Percentiles rank a stretch among this genome's conserved stretches.
Evolutionary conservation across 2,329 filamentous ascomycete species (phyloP).

Genomic region (Fusarium pseudoanthophilum): DNA sequence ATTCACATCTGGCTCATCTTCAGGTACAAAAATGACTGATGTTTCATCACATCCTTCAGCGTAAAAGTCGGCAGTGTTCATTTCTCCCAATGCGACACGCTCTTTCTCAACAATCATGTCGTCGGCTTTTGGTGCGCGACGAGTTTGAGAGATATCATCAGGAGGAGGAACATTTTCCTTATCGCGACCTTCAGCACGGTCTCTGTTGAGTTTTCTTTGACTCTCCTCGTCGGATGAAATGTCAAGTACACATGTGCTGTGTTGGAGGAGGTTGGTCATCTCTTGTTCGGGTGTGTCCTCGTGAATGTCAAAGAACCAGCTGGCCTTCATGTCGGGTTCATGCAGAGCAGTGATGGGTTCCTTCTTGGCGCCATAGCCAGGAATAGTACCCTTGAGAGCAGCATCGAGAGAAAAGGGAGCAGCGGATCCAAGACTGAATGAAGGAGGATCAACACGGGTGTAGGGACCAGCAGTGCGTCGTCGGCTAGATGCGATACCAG

Average conservation of each 20-base stretch:
- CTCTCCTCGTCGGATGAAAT: conserved; percentile 89
- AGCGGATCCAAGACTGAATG: conserved; percentile 63
- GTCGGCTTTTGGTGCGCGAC: conserved; percentile 52
- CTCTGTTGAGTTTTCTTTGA: conserved; percentile 62
- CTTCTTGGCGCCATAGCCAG: conserved; percentile 62
- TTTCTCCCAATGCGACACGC: conserved; percentile 73
- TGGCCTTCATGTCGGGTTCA: conserved; percentile 65
- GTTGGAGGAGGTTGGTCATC: conserved; percentile 91
- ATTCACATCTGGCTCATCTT: conserved; percentile 56
- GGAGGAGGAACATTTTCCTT: conserved; percentile 94
- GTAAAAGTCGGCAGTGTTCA: conserved; percentile 75
- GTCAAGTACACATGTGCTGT: conserved; percentile 86
- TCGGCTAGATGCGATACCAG: conserved; percentile 74
- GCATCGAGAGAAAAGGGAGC: conserved; percentile 87
- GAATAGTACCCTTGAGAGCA: conserved; percentile 80
- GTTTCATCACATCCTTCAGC: conserved; percentile 71
- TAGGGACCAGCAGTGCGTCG: conserved; percentile 72
- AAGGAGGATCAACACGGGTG: conserved; percentile 76
- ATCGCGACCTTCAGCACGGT: conserved; percentile 70
- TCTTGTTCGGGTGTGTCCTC: conserved; percentile 92
- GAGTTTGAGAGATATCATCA: conserved; percentile 70
- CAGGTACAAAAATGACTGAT: conserved; percentile 71
- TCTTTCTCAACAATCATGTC: conserved; percentile 72
- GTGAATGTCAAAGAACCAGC: conserved; percentile 94
- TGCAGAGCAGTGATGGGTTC: conserved; percentile 46